Conservation (phyloP, 306 rosid species). For the Inga laurina region DNA sequence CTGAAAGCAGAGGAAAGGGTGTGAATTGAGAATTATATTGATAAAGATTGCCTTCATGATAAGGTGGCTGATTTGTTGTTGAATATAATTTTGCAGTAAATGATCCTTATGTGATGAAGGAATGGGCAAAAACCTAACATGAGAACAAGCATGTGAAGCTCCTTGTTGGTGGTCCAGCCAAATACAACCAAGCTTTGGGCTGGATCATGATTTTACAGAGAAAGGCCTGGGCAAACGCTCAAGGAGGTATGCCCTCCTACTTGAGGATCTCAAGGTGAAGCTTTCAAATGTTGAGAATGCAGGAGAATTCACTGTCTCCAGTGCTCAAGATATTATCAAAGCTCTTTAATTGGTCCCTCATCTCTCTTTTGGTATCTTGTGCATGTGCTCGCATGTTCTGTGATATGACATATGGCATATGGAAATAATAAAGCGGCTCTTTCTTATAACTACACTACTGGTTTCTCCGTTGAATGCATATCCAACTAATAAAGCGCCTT, state of each 20-base stretch:
- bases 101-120: constrained; percentile 87
- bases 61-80: constrained; percentile 18
- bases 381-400: background rate
- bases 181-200: constrained; percentile 70
- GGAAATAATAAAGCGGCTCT: no score
- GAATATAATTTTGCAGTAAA: constrained; percentile 57
- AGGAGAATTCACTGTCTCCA: constrained; percentile 82
- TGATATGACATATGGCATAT: background rate
- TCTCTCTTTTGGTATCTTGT: background rate
- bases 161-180: constrained; percentile 91
- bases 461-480: no score
- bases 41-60: background rate
- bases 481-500: no score
- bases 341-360: constrained; percentile 57
- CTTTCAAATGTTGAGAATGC: constrained; percentile 75
- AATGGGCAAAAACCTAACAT: constrained; percentile 84
- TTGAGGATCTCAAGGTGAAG: constrained; percentile 84
- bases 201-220: constrained; percentile 81
- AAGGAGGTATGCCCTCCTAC: constrained; percentile 72
- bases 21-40: background rate
- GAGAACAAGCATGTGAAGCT: constrained; percentile 88
- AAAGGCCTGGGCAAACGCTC: constrained; percentile 81
- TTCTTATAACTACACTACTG: background rate
- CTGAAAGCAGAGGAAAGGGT: no score
- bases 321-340: constrained; percentile 90